Evolutionary conservation across 495 filamentous ascomycete genomes (phyloP).

Genomic region (Amphirosellinia nigrospora): DNA sequence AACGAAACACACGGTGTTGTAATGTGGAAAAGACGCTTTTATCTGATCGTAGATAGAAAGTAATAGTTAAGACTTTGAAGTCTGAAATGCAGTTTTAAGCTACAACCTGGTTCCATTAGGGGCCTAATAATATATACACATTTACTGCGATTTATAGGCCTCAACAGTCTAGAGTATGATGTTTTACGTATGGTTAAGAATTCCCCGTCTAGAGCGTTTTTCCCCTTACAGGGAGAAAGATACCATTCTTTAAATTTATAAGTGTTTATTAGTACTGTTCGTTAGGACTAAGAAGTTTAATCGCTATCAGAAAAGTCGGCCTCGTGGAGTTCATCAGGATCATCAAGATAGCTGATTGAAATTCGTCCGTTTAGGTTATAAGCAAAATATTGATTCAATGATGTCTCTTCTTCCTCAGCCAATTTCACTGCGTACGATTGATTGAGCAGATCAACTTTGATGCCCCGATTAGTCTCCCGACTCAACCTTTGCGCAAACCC

Average conservation of each 20-base stretch:
- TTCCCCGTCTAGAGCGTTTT: too few species aligned
- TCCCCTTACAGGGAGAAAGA: too few species aligned
- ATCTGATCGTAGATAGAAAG: background rate
- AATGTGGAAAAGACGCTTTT: background rate
- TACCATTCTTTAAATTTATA: too few species aligned
- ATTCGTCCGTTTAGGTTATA: conserved; percentile 35
- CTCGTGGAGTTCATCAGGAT: conserved; percentile 44
- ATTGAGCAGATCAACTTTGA: conserved; percentile 37
- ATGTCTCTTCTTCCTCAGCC: conserved; percentile 27
- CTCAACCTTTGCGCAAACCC: conserved; percentile 54
- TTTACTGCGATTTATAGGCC: too few species aligned
- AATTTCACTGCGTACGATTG: conserved; percentile 36
- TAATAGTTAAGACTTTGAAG: background rate
- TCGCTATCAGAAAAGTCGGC: conserved; percentile 41
- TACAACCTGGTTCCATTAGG: too few species aligned
- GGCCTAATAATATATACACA: too few species aligned
- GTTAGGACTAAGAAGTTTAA: background rate
- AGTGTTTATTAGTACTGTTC: background rate
- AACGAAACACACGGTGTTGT: background rate
- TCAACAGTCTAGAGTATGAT: too few species aligned
- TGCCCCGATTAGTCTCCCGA: conserved; percentile 37
- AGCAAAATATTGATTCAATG: conserved; percentile 29
- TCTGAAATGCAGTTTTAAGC: too few species aligned
- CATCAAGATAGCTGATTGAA: conserved; percentile 34
- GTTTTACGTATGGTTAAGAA: too few species aligned